Conservation (phyloP, 2,329 filamentous ascomycete genomes). For the Microcyclospora tardicrescens region DNA sequence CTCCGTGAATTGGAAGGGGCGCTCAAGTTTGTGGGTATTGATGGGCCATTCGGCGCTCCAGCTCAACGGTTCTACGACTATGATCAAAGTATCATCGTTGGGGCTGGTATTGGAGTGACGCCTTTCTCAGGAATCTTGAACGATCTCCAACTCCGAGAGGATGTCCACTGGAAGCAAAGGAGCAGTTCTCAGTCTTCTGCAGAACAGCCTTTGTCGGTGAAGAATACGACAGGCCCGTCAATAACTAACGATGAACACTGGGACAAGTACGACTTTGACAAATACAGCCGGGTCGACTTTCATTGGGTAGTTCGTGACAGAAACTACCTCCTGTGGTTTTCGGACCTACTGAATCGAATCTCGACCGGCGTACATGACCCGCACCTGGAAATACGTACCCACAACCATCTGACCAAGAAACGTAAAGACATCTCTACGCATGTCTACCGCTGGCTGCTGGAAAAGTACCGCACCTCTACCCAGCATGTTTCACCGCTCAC, state of each 20-base stretch:
- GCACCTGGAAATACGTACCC: constrained; percentile 40
- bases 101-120: constrained; percentile 45
- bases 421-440: constrained; percentile 41
- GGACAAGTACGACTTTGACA: background rate
- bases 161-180: too few species aligned
- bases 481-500: constrained; percentile 42
- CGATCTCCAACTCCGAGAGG: constrained; percentile 31
- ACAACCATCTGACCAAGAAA: constrained; percentile 45
- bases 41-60: constrained; percentile 46
- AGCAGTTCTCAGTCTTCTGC: too few species aligned
- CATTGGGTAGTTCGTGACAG: constrained; percentile 48
- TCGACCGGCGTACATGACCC: constrained; percentile 25
- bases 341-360: constrained; percentile 41
- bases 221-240: background rate
- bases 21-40: constrained; percentile 40
- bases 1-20: constrained; percentile 31
- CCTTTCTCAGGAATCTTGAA: constrained; percentile 45
- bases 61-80: constrained; percentile 48
- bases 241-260: background rate
- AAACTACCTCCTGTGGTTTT: constrained; percentile 46
- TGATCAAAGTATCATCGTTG: constrained; percentile 43
- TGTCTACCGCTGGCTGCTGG: constrained; percentile 44
- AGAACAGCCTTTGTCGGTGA: background rate
- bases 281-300: constrained; percentile 39
- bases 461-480: constrained; percentile 40